These are phyloP conservation scores for Physaria fendleri DNA, from an alignment of 345 rosid species.

Conservation along the genomic window DNA sequence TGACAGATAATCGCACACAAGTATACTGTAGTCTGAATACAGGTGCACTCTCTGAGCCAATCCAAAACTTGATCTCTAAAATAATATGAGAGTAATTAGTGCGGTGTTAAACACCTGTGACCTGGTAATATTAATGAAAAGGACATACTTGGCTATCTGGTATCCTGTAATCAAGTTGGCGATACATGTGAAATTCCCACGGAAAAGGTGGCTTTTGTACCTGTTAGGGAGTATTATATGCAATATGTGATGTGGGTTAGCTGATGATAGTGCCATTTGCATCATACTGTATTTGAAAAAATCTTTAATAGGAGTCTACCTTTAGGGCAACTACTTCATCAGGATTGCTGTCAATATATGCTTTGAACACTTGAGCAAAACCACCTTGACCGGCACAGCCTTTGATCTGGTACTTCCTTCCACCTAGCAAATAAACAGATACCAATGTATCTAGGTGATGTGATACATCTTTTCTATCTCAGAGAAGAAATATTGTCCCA, in stretches of 20 bases:
- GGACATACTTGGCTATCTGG: slow-evolving; percentile 50
- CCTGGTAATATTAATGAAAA: not conserved
- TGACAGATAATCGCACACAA: slow-evolving; percentile 66
- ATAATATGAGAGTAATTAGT: slow-evolving; percentile 23
- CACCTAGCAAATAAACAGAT: slow-evolving; percentile 44
- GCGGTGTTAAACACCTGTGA: slow-evolving; percentile 13
- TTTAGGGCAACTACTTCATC: slow-evolving; percentile 83
- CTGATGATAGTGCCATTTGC: not conserved
- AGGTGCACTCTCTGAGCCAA: slow-evolving; percentile 64
- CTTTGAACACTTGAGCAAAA: slow-evolving; percentile 89
- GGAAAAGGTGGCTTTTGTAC: slow-evolving; percentile 91
- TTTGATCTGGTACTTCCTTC: slow-evolving; percentile 85
- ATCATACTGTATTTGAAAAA: not conserved
- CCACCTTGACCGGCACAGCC: slow-evolving; percentile 97
- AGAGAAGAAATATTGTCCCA: slow-evolving; percentile 1
- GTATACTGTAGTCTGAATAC: slow-evolving; percentile 75
- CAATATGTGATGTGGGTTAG: not conserved
- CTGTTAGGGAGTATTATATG: slow-evolving; percentile 34
- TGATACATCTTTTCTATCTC: not conserved
- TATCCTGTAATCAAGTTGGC: slow-evolving; percentile 81
- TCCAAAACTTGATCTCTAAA: slow-evolving; percentile 83
- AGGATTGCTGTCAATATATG: slow-evolving; percentile 52
- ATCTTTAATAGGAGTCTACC: slow-evolving; percentile 35
- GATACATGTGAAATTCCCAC: slow-evolving; percentile 96
- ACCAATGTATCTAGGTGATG: not conserved